These are phyloP conservation scores for Serendipita sp. DNA, from an alignment of 1,284 basidiomycete species.

Conservation along the genomic window DNA sequence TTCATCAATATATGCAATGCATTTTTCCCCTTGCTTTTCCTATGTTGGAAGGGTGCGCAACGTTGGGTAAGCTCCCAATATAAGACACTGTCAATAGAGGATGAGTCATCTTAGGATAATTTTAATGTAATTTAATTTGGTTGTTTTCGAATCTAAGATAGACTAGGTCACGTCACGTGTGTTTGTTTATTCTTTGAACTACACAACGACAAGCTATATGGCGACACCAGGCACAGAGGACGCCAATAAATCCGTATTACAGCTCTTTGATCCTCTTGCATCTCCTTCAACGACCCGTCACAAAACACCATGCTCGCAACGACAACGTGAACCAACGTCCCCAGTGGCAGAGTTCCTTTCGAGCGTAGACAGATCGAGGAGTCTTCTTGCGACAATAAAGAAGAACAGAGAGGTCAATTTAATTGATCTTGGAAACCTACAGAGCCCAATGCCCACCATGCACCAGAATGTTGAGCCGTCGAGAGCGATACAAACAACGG, in stretches of 20 bases:
- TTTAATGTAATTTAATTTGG: too few relatives aligned
- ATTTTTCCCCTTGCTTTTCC: too few relatives aligned
- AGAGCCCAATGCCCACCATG: neutral
- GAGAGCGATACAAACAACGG: neutral
- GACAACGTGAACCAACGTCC: neutral
- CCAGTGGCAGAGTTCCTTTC: neutral
- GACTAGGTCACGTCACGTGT: too few relatives aligned
- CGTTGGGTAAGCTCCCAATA: too few relatives aligned
- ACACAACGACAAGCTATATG: neutral
- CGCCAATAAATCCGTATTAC: neutral
- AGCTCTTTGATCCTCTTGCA: slow-evolving; percentile 1
- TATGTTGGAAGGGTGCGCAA: too few relatives aligned
- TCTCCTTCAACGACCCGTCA: neutral
- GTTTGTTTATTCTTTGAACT: neutral
- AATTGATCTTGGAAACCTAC: neutral
- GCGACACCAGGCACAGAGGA: neutral
- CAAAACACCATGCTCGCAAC: neutral
- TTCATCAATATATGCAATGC: too few relatives aligned
- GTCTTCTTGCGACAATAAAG: neutral
- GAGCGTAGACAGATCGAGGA: neutral
- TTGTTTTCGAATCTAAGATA: too few relatives aligned
- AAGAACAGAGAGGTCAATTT: neutral
- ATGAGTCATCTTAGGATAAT: too few relatives aligned
- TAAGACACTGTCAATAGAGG: too few relatives aligned
- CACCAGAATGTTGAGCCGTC: neutral